Base-by-base conservation (phyloP, 1,139 yeast species). In the Candida glucosophila region DNA sequence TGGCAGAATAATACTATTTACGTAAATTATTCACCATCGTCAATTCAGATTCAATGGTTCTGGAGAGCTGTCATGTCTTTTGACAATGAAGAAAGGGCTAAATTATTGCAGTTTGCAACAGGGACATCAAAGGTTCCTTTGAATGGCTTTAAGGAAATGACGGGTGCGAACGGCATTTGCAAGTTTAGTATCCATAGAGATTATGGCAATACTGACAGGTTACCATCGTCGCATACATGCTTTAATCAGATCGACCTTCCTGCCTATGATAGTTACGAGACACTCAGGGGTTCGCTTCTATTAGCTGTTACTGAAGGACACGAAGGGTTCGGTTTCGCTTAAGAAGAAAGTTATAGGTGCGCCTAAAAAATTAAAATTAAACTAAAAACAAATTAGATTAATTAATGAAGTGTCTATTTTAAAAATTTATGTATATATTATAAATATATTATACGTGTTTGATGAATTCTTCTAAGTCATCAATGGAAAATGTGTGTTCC, bases 41-140 rank as follows among this genome's bases (percentile, higher is more conserved):
- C 95, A 3, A 76, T 82, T 20, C 97, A 88, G 47, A 78, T 92
- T 33, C 88, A 81, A 47, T 90, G 97, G 86, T 92, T 90, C 57
- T 92, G 99, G 99, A 68, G 97, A 47, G 96, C 97, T 2, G 96
- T 92, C 10, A 75, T 86, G 43, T 83, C 96, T 2, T 90, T 90
- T 55, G 96, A 86, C 45, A 74, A 74, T 22, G 98, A 90, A 50
- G 97, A 90, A 47, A 68, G 95, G 29, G 99, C 98, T 12, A 86
- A 88, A 46, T 58, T 92, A 36, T 59, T 92, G 32, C 99, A 92
- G 47, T 92, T 90, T 63, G 92, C 94, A 2, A 92, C 99, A 0
- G 99, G 99, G 34, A 90, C 99, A 0, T 79, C 94, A 31, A 88
- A 90, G 53, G 98, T 92, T 6, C 98, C 99, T 14, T 63, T 88